Evolutionary conservation across 1,284 basidiomycete genomes (phyloP).

Genomic region (Cronartium quercuum): DNA sequence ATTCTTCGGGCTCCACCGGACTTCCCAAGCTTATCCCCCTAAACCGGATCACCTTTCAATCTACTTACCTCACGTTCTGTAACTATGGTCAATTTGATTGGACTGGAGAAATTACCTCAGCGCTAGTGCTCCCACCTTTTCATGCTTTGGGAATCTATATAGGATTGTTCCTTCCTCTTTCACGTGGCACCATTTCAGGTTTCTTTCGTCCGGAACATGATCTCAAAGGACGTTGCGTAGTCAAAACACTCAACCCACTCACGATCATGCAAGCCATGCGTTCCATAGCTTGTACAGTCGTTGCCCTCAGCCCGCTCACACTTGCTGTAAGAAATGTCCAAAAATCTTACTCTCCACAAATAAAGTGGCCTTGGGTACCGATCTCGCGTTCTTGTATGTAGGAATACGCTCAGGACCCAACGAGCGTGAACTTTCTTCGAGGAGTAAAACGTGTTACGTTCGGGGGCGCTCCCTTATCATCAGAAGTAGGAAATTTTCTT

Average conservation of each 20-base stretch:
- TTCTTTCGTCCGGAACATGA: neutral
- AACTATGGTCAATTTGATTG: neutral
- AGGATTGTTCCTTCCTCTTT: neutral
- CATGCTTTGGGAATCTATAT: neutral
- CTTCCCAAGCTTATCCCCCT: neutral
- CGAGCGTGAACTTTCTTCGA: neutral
- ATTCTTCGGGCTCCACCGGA: neutral
- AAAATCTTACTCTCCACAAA: too few species aligned
- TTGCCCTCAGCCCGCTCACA: neutral
- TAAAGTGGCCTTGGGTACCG: too few species aligned
- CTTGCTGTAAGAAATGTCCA: neutral
- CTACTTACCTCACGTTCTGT: neutral
- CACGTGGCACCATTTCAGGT: neutral
- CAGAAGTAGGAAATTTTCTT: neutral
- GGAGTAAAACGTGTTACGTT: neutral
- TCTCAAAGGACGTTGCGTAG: neutral
- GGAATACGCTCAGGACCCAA: neutral
- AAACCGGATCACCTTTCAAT: neutral
- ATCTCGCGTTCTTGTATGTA: too few species aligned
- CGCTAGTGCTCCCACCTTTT: neutral
- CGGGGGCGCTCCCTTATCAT: neutral
- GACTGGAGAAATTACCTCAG: neutral
- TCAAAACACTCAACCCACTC: neutral
- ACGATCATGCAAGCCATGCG: neutral
- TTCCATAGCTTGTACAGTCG: neutral